Percentiles rank a stretch among this genome's conserved stretches.
Conservation (phyloP, 495 filamentous ascomycete genomes). For the Letharia columbiana region DNA sequence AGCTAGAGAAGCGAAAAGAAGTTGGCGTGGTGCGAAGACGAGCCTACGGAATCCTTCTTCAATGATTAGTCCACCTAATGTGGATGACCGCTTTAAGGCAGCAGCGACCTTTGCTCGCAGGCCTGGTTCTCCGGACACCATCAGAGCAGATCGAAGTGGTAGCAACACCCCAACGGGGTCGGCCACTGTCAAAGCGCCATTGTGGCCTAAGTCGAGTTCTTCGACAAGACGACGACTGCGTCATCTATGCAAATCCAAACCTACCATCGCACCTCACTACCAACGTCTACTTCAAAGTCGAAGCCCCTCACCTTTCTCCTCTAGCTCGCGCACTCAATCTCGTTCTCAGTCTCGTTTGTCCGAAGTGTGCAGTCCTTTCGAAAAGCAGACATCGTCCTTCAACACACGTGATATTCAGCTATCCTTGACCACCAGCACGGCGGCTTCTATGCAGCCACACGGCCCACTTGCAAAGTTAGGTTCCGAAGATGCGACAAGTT, state of each 20-base stretch:
- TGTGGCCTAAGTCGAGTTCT: constrained; percentile 77
- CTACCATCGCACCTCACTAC: constrained; percentile 56
- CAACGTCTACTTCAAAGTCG: constrained; percentile 63
- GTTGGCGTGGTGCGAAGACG: constrained; percentile 56
- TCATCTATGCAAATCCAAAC: constrained; percentile 70
- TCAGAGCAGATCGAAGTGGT: constrained; percentile 44
- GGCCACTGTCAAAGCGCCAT: constrained; percentile 27
- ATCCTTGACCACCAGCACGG: constrained; percentile 71
- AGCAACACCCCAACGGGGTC: constrained; percentile 56
- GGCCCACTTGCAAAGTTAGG: constrained; percentile 60
- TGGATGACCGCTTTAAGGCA: neutral
- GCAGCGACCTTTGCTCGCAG: constrained; percentile 7
- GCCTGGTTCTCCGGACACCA: constrained; percentile 32
- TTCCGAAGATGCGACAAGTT: constrained; percentile 25
- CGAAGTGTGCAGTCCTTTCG: constrained; percentile 24
- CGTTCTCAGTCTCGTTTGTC: constrained; percentile 27
- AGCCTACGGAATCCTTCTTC: constrained; percentile 21
- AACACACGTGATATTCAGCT: constrained; percentile 74
- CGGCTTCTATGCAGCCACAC: constrained; percentile 66
- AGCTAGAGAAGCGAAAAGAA: constrained; percentile 72
- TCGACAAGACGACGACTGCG: constrained; percentile 75
- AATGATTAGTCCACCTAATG: constrained; percentile 5
- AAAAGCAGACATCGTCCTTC: constrained; percentile 37
- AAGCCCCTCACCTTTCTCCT: constrained; percentile 61
- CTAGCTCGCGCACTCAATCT: constrained; percentile 25